Base-by-base conservation (phyloP, 805 yeast species). In the Candida vartiovaarae region DNA sequence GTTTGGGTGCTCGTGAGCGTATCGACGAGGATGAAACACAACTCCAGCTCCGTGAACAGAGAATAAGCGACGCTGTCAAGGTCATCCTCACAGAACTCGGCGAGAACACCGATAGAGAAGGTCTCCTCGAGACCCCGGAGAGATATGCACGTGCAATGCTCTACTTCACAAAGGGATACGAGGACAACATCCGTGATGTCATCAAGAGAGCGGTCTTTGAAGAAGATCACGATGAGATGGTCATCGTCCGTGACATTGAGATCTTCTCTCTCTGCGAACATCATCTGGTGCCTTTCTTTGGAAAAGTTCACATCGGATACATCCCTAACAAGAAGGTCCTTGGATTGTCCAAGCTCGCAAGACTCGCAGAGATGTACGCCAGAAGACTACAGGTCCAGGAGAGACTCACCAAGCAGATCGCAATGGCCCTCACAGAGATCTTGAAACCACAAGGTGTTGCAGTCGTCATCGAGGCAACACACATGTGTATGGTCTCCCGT, bases 141-240 rank as follows among this genome's bases (percentile, higher is more conserved):
- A 70, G 99, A 51, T 93, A 90, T 63, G 99, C 99, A 0, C 74
- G 95, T 48, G 99, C 99, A 5, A 87, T 93, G 95, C 72, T 93
- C 37, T 91, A 72, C 59, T 88, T 93, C 71, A 93, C 99, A 23
- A 87, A 88, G 61, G 99, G 99, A 24, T 93, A 93, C 60, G 96
- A 91, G 65, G 95, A 90, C 54, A 90, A 89, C 62, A 84, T 93
- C 47, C 75, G 86, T 49, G 95, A 87, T 59, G 96, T 89, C 27
- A 84, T 93, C 58, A 91, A 93, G 56, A 75, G 90, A 48, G 99
- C 99, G 0, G 95, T 93, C 6, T 93, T 93, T 56, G 97, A 93
- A 62, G 98, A 93, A 62, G 95, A 93, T 61, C 99, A 93, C 61
- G 98, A 93, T 63, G 99, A 93, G 61, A 93, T 93, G 98, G 98